Percentiles rank a stretch among this genome's conserved stretches.
These are phyloP conservation scores for Gomphus bonarii DNA, from an alignment of 1,284 basidiomycete genomes.

Conservation along the genomic window DNA sequence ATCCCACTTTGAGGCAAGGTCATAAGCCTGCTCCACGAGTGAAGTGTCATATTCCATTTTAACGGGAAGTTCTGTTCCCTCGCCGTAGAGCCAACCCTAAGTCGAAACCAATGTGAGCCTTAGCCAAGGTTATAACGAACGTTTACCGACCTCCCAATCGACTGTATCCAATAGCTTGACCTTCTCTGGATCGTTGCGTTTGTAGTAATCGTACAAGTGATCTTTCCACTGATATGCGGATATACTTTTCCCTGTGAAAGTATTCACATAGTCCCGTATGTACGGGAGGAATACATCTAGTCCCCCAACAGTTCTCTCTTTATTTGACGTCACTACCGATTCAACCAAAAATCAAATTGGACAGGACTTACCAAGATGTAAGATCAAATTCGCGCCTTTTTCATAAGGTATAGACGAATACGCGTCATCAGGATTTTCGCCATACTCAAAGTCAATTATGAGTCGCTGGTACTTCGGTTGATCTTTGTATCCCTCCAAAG, in stretches of 20 bases:
- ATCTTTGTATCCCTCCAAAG: constrained; percentile 51
- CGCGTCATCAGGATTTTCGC: constrained; percentile 83
- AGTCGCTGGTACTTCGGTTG: constrained; percentile 75
- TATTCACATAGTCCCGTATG: constrained; percentile 69
- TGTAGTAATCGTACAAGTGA: constrained; percentile 78
- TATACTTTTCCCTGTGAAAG: constrained; percentile 76
- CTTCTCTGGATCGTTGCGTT: constrained; percentile 51
- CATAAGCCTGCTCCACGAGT: constrained; percentile 62
- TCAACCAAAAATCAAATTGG: not conserved
- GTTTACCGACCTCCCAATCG: constrained; percentile 61
- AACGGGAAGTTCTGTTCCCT: constrained; percentile 70
- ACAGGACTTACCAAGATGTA: constrained; percentile 30
- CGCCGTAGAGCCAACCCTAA: constrained; percentile 84
- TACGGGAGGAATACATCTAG: constrained; percentile 81
- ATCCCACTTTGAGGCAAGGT: constrained; percentile 74
- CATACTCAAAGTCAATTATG: constrained; percentile 74
- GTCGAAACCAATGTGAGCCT: not conserved
- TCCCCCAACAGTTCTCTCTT: constrained; percentile 75
- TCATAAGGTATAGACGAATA: constrained; percentile 66
- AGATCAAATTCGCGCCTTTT: constrained; percentile 65
- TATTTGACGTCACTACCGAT: not conserved
- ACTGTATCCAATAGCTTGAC: constrained; percentile 62
- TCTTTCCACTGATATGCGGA: constrained; percentile 83
- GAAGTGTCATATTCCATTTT: constrained; percentile 77
- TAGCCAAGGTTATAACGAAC: not conserved